A percentile compares a stretch with the other conserved stretches of the same genome.
phyloP scores from a whole-genome alignment of 164 flowering plant genomes.

The Berberis thunbergii region DNA sequence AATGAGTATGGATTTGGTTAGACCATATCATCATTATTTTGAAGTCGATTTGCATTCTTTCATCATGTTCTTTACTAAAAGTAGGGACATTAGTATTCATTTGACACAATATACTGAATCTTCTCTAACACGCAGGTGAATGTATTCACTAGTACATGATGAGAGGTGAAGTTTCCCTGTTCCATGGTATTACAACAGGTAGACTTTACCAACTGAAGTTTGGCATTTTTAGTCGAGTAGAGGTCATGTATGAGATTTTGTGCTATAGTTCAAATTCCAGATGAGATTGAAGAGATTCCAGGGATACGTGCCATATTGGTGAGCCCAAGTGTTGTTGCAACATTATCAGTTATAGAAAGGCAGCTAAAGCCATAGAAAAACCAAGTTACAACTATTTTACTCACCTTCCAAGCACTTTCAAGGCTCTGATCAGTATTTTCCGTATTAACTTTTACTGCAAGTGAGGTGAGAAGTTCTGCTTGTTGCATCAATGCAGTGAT shows the following conservation, averaged over 20 bases:
- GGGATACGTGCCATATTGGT: not conserved
- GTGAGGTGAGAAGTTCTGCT: slow-evolving; percentile 88
- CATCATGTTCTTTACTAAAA: no score
- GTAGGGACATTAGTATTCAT: not conserved
- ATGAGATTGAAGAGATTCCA: not conserved
- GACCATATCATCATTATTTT: not conserved
- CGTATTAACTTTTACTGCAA: slow-evolving; percentile 66
- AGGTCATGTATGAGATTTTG: no score
- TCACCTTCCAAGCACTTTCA: slow-evolving; percentile 97
- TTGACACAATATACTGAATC: not conserved
- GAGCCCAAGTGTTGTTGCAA: not conserved
- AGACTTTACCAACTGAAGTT: no score
- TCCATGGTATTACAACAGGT: no score
- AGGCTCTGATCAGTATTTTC: slow-evolving; percentile 73
- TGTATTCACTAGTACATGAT: no score
- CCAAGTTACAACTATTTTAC: slow-evolving; percentile 1
- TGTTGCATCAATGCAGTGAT: slow-evolving; percentile 71
- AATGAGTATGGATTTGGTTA: slow-evolving; percentile 7
- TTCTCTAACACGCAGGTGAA: not conserved
- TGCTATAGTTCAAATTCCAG: no score
- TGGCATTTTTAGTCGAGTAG: no score
- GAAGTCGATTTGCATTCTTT: no score
- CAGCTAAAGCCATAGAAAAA: not conserved
- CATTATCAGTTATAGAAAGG: not conserved
- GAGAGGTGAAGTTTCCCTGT: no score